Base-by-base conservation (phyloP, 208 protist species). In the Ichthyophonus hoferi region DNA sequence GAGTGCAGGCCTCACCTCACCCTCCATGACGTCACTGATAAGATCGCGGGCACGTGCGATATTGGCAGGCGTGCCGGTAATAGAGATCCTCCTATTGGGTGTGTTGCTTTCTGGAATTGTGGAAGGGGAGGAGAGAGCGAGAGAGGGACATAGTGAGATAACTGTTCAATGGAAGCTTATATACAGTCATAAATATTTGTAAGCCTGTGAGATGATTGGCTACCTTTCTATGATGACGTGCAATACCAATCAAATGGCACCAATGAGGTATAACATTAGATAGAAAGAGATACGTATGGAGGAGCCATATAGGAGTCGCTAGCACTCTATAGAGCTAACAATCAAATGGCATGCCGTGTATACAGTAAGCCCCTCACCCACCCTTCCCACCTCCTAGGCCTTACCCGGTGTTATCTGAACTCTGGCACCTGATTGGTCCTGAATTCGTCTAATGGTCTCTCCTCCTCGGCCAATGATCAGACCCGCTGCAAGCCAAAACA, bases 391-490 rank as follows among this genome's bases (percentile, higher is more conserved):
- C 50, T 24, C 50, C 50, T n/a, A 67, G 14, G 24, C 50, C 7
- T 24, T n/a, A 67, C 50, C 83, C 0, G n/a, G 38, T 14, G 83
- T n/a, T 14, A 88, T 40, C 67, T 88, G 85, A 17, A 88, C 33
- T 7, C 58, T 37, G 39, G 85, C 85, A 37, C 85, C 85, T 42
- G n/a, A 42, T 37, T 79, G 7, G 2, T 12, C 58, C n/a, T 88
- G 85, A 24, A 88, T n/a, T 33, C 85, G 7, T 37, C 67, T 79
- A 50, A 88, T 81, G 34, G 85, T 82, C 39, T 88, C 85, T 3
- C 85, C 85, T 31, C 85, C 85, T 43, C 67, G 43, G 1, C 85
- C 85, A 81, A 88, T 88, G 2, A 88, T 37, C 12, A 88, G 67
- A 2, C 85, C 85, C 31, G 67, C 85, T 81, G 50, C 3, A 78